Base-by-base conservation (phyloP, 441 rosid species). In the Populus hybrid region DNA sequence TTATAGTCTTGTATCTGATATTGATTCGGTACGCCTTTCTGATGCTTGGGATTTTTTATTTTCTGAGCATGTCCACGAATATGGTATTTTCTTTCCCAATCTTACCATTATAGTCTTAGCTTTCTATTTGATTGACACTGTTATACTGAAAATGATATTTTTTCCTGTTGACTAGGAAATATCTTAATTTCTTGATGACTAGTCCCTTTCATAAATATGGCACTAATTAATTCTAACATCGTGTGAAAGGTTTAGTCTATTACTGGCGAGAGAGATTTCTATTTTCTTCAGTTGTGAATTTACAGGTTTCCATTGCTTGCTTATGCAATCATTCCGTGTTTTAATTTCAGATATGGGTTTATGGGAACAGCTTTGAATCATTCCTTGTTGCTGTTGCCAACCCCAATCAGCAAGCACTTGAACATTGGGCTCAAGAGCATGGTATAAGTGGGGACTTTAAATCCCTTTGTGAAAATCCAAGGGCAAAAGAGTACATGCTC, bases 331-430 rank as follows among this genome's bases (percentile, higher is more conserved):
- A n/a, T n/a, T n/a, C 12, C 9, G n/a, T 69, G 66, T 68, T 65
- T 80, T 56, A 26, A 45, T 78, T 68, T 77, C 83, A 96, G 98
- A 85, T 96, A 81, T 94, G 98, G 99, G 92, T 96, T 33, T 94
- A 96, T 63, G 98, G 99, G 31, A 96, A 29, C 31, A 29, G 31
- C 31, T 29, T 29, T 29, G 31, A 29, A 29, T 29, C 31, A 29
- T 29, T 29, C 87, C 90, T 93, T 0, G 84, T 96, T 69, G 98
- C 98, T 11, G 91, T 93, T 4, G 90, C 82, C 69, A 94, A 93
- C 83, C 98, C 96, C 66, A 88, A 86, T 42, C 77, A 82, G 79
- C 87, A 81, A 78, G 88, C 88, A 50, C 92, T 96, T 42, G 95
- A 92, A 87, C 68, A 73, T 18, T 96, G 99, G 99, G 97, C 97